Evolutionary conservation across 306 rosid genomes (phyloP).

Genomic region (Cicer arietinum): DNA sequence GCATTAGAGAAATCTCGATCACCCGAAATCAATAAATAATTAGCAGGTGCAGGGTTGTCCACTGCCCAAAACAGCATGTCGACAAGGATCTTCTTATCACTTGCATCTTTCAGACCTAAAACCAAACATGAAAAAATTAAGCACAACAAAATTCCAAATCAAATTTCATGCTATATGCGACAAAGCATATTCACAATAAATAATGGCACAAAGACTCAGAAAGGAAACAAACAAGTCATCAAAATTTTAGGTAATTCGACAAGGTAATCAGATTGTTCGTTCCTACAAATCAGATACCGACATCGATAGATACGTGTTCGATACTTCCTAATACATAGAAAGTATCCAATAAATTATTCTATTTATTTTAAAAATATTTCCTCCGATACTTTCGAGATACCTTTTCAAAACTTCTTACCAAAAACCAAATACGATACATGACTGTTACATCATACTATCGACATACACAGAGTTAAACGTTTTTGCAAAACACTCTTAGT

Average conservation of each 20-base stretch:
- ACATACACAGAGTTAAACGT: too few relatives aligned
- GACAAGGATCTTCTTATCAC: constrained; percentile 92
- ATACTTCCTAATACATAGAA: too few relatives aligned
- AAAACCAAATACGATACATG: too few relatives aligned
- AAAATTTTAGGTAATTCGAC: background rate
- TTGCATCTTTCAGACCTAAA: constrained; percentile 89
- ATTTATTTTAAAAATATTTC: too few relatives aligned
- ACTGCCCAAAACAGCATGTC: constrained; percentile 99
- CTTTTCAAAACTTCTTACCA: too few relatives aligned
- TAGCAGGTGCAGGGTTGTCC: constrained; percentile 93
- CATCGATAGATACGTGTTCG: too few relatives aligned
- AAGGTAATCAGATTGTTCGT: background rate
- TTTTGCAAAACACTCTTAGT: too few relatives aligned
- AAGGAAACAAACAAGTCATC: constrained; percentile 19
- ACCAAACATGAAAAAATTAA: constrained; percentile 17
- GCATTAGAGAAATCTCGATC: constrained; percentile 95
- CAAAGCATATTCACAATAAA: background rate
- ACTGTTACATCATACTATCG: too few relatives aligned
- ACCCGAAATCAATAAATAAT: constrained; percentile 85
- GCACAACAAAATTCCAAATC: background rate
- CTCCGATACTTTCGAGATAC: too few relatives aligned
- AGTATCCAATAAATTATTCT: too few relatives aligned
- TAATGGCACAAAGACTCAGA: background rate
- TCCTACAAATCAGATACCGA: too few relatives aligned
- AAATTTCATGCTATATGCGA: background rate